Evolutionary conservation across 129 eudicot species (phyloP), one percentile per base, ranked within the genome.

Genomic region (Pittosporum tobira): DNA sequence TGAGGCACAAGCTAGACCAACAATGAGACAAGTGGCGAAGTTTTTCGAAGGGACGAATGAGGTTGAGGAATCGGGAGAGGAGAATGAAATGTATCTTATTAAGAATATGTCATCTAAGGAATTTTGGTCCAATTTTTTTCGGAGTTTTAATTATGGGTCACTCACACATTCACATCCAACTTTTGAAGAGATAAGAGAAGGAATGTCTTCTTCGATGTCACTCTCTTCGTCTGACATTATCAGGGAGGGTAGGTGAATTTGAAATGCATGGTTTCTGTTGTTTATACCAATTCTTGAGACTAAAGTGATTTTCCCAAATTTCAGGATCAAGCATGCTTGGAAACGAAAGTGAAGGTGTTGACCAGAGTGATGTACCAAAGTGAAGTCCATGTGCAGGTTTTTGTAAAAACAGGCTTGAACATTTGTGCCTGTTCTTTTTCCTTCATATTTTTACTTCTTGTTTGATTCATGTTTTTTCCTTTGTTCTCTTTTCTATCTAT

Each of bases 181-280:
- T 55, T 69, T 83, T 64, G 77, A 80, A 59, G 84, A 87, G 30
- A 66, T 87, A n/a, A 69, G 77, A 68, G 71, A 36, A 28, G 85
- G 79, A 59, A 59, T 77, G 64, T 74, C 85, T 55, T 66, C 73
- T 73, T 74, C 85, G 10, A 69, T 70, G 73, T 80, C 93, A 44
- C 40, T 75, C 42, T 51, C 91, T 64, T 77, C 72, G 74, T 56
- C 82, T 65, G 76, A 74, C 69, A 34, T 37, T 29, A 43, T 70
- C 42, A 67, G 25, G 53, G 80, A 77, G 51, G 88, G 85, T 44
- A 77, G 96, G 69, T 77, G 79, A 87, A 45, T 62, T 36, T 19
- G 16, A 10, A 49, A 26, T 28, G 15, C 3, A 7, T 2, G 15
- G 22, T 45, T 37, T 30, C 28, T 57, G 29, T 36, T 36, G 48